Percentiles rank a stretch among this genome's conserved stretches.
These are phyloP conservation scores for Trypanosoma conorhini DNA, from an alignment of 208 protist species.

Conservation along the genomic window DNA sequence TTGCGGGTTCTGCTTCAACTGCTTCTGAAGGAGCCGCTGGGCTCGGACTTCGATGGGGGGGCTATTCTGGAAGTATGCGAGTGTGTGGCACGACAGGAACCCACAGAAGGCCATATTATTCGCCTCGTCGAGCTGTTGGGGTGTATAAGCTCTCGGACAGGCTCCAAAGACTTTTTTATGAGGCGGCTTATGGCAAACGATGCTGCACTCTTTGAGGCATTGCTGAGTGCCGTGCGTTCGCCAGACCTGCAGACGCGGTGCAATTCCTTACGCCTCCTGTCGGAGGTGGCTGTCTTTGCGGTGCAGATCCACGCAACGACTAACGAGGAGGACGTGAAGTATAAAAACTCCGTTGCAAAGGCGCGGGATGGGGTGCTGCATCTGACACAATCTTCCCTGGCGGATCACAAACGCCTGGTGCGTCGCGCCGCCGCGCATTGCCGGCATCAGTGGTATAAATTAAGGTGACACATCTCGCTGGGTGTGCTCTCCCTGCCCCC, in stretches of 20 bases:
- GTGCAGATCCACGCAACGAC: not conserved
- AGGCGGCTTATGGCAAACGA: slow-evolving; percentile 2
- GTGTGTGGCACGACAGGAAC: slow-evolving; percentile 1
- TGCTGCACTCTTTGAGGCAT: slow-evolving; percentile 8
- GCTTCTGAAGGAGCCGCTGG: slow-evolving; percentile 5
- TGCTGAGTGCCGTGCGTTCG: slow-evolving; percentile 13
- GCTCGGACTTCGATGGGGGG: slow-evolving; percentile 14
- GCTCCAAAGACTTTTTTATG: slow-evolving; percentile 17
- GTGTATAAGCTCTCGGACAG: slow-evolving; percentile 13
- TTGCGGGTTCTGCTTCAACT: slow-evolving; percentile 16
- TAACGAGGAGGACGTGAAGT: slow-evolving; percentile 7
- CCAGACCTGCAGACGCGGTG: slow-evolving; percentile 15
- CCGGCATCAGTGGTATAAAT: slow-evolving; percentile 60
- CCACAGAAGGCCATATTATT: slow-evolving; percentile 2
- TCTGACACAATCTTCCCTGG: slow-evolving; percentile 34
- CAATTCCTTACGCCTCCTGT: slow-evolving; percentile 18
- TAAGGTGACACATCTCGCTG: slow-evolving; percentile 29
- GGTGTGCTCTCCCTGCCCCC: not conserved
- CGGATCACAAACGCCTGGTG: slow-evolving; percentile 62
- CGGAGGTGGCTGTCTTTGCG: slow-evolving; percentile 17
- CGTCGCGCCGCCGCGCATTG: slow-evolving; percentile 59
- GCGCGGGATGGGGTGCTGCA: slow-evolving; percentile 36
- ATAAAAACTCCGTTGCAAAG: not conserved
- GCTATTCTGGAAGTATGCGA: slow-evolving; percentile 18
- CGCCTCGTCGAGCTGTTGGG: slow-evolving; percentile 17